These are phyloP conservation scores for Bertia moriformis DNA, from an alignment of 2,329 filamentous ascomycete genomes.

Conservation along the genomic window DNA sequence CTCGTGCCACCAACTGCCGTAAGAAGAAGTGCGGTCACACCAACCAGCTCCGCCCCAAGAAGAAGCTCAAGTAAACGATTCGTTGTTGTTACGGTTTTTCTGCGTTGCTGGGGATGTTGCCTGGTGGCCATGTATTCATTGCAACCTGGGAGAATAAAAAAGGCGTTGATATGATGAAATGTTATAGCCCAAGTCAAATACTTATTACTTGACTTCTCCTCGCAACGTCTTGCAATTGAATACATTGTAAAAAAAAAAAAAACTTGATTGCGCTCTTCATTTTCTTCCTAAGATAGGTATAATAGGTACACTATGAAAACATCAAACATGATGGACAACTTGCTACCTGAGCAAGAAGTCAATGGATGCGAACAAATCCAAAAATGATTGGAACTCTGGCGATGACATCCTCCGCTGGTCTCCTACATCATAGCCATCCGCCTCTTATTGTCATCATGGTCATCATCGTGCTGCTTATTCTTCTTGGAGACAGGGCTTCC, in stretches of 20 bases:
- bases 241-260: too few species aligned
- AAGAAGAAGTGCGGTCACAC: slow-evolving; percentile 99
- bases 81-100: slow-evolving; percentile 4
- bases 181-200: background rate
- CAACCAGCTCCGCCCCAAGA: slow-evolving; percentile 99
- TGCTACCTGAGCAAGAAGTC: background rate
- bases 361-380: too few species aligned
- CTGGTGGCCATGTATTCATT: background rate
- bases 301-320: too few species aligned
- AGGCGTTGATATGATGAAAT: slow-evolving; percentile 1
- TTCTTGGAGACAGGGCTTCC: slow-evolving; percentile 43
- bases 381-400: background rate
- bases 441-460: background rate
- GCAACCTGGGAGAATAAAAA: background rate
- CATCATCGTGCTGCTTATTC: slow-evolving; percentile 6
- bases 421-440: background rate
- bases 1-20: slow-evolving; percentile 98
- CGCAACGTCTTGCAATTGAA: background rate
- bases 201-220: background rate
- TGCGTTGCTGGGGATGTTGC: background rate
- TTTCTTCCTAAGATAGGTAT: too few species aligned
- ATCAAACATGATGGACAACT: background rate
- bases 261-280: too few species aligned
- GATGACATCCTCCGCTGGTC: background rate
- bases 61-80: slow-evolving; percentile 90